A percentile compares a stretch with the other conserved stretches of the same genome.
phyloP scores from a whole-genome alignment of 2,329 filamentous ascomycete genomes.

The Byssochlamys sp. region DNA sequence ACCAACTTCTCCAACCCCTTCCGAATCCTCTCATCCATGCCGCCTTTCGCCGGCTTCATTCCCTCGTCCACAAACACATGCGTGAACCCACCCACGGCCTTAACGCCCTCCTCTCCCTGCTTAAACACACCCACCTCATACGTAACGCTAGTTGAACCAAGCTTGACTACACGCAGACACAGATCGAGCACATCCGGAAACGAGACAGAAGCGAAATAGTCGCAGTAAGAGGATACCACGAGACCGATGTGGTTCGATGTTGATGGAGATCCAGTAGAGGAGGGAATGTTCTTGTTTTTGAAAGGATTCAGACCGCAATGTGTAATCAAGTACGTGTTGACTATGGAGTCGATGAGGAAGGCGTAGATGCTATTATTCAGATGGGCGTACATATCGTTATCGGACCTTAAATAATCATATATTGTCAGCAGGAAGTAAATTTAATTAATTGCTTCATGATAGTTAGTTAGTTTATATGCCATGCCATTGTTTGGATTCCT shows the following conservation, averaged over 20 bases:
- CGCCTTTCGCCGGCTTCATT: constrained; percentile 55
- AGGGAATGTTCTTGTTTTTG: constrained; percentile 43
- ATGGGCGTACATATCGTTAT: constrained; percentile 92
- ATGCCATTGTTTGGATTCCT: too few species aligned
- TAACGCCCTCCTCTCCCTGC: constrained; percentile 60
- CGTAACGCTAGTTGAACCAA: constrained; percentile 76
- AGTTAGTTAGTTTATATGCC: too few species aligned
- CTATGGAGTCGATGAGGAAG: constrained; percentile 76
- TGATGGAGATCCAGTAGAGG: constrained; percentile 27
- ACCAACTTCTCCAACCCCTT: constrained; percentile 50
- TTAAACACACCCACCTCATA: constrained; percentile 87
- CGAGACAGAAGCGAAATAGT: constrained; percentile 72
- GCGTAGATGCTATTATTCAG: constrained; percentile 87
- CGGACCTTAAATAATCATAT: constrained; percentile 49
- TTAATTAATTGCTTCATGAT: too few species aligned
- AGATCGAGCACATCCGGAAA: constrained; percentile 78
- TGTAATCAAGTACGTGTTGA: constrained; percentile 79
- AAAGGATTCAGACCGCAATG: constrained; percentile 67
- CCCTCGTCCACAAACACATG: constrained; percentile 78
- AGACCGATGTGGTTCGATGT: constrained; percentile 57
- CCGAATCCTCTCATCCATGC: constrained; percentile 32
- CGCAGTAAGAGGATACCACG: constrained; percentile 73
- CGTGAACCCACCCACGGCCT: constrained; percentile 74
- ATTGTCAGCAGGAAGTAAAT: too few species aligned
- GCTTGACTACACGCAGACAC: constrained; percentile 68